Evolutionary conservation across 306 rosid genomes (phyloP), one percentile per base, ranked within the genome.

Genomic region (Begonia masoniana): DNA sequence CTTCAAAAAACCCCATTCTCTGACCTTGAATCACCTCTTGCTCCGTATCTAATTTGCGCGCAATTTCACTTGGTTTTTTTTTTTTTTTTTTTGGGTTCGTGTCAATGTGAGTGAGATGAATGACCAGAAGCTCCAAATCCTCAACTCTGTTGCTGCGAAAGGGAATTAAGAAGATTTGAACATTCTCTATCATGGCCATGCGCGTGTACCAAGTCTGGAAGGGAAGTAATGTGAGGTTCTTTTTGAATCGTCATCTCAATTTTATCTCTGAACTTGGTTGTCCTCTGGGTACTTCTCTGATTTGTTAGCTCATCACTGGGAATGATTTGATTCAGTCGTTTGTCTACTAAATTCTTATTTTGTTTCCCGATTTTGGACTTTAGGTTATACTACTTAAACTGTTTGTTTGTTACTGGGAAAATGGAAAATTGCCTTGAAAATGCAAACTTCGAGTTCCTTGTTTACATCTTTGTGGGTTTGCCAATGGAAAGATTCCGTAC

Each of bases 171-270:
- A 39, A 36, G 71, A 55, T 19, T 24, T 17, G 13, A 14, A 31
- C 49, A 35, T 42, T 24, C 52, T 56, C 19, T 68, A 59, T 63
- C 76, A 88, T 88, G 97, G 93, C 88, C 10, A 82, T 74, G 87
- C 97, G 94, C 82, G 94, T 85, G 53, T 80, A 82, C 74, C 81
- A 88, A 82, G 83, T 72, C 64, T 88, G 97, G 95, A 82, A 78
- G 78, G 95, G 95, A 72, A 80, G 85, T 72, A 88, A 88, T 72
- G 97, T 88, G 70, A 80, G 87, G 51, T 62, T 36, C 2, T 13
- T 13, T 53, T 31, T 50, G 31, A 16, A 60, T 49, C 41, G 3
- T 6, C 10, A 16, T 48, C 0, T 57, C 46, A 51, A 47, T 48
- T 62, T 35, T 69, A 51, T 12, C 7, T 31, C 39, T 31, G 39